These are phyloP conservation scores for Barnettozyma siamensis DNA, from an alignment of 805 yeast genomes.

Conservation along the genomic window DNA sequence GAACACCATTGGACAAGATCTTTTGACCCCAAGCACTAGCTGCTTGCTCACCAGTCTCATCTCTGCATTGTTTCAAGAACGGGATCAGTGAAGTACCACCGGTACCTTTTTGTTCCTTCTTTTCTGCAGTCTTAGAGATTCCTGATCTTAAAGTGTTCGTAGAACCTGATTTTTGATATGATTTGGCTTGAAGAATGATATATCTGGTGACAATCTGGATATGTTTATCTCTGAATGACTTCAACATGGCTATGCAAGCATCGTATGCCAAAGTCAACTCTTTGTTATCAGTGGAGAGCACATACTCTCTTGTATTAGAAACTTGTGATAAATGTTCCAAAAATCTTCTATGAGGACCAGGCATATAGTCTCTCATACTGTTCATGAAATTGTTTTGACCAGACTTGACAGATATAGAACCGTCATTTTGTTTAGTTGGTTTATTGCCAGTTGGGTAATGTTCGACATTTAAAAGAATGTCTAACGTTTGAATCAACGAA, in stretches of 20 bases:
- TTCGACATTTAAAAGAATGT: constrained; percentile 65
- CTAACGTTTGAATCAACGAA: constrained; percentile 82
- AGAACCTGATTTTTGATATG: constrained; percentile 46
- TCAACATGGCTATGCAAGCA: constrained; percentile 83
- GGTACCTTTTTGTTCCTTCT: constrained; percentile 69
- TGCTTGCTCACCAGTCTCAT: constrained; percentile 91
- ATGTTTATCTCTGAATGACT: constrained; percentile 86
- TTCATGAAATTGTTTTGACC: constrained; percentile 52
- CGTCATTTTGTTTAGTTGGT: constrained; percentile 17
- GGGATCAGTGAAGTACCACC: constrained; percentile 93
- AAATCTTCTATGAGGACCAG: constrained; percentile 75
- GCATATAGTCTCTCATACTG: constrained; percentile 90
- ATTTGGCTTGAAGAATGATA: constrained; percentile 71
- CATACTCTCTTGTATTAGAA: constrained; percentile 61
- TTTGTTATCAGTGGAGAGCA: constrained; percentile 40
- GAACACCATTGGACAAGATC: constrained; percentile 48
- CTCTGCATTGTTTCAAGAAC: constrained; percentile 90
- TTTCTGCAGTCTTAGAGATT: constrained; percentile 41
- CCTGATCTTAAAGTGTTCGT: constrained; percentile 59
- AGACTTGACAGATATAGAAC: constrained; percentile 23
- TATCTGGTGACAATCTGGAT: constrained; percentile 89
- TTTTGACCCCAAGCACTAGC: constrained; percentile 91
- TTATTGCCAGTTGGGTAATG: constrained; percentile 74
- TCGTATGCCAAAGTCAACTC: constrained; percentile 73
- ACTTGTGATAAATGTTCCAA: constrained; percentile 52